Evolutionary conservation across 2,329 filamentous ascomycete species (phyloP).

Genomic region (Nemania sp.): DNA sequence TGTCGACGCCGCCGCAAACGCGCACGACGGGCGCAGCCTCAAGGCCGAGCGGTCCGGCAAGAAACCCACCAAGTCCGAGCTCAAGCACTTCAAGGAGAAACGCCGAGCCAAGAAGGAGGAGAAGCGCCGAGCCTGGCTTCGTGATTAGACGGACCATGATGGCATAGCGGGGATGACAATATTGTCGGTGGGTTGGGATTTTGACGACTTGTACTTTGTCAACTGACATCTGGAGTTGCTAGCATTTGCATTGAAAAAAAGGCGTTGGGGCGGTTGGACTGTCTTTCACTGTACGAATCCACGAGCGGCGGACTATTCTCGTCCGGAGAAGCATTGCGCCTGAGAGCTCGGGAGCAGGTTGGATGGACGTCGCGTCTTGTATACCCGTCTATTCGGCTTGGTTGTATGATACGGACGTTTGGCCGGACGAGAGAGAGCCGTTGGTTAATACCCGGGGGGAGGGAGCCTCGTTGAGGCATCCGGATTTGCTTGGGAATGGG

Average conservation of each 20-base stretch:
- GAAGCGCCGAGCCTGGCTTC: constrained; percentile 88
- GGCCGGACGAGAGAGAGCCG: neutral
- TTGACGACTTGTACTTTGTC: constrained; percentile 17
- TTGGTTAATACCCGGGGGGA: neutral
- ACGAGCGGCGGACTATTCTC: neutral
- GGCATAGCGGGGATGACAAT: neutral
- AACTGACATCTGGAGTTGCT: constrained; percentile 15
- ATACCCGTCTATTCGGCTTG: constrained; percentile 3
- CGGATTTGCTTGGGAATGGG: constrained; percentile 5
- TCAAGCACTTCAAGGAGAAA: constrained; percentile 93
- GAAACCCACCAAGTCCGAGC: constrained; percentile 81
- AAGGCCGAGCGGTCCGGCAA: constrained; percentile 88
- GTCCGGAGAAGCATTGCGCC: constrained; percentile 10
- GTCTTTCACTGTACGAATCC: constrained; percentile 14
- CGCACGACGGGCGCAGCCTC: constrained; percentile 85
- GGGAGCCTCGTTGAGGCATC: neutral
- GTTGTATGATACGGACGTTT: constrained; percentile 14
- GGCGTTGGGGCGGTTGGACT: constrained; percentile 19
- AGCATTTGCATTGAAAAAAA: constrained; percentile 20
- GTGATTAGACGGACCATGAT: constrained; percentile 73
- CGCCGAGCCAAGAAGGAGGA: constrained; percentile 88
- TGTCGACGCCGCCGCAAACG: constrained; percentile 89
- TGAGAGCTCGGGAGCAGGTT: neutral
- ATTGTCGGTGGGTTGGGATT: constrained; percentile 14
- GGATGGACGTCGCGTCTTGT: neutral